A percentile compares a stretch with the other conserved stretches of the same genome.
These are phyloP conservation scores for Fonsecaea nubica DNA, from an alignment of 2,329 filamentous ascomycete species.

Conservation along the genomic window DNA sequence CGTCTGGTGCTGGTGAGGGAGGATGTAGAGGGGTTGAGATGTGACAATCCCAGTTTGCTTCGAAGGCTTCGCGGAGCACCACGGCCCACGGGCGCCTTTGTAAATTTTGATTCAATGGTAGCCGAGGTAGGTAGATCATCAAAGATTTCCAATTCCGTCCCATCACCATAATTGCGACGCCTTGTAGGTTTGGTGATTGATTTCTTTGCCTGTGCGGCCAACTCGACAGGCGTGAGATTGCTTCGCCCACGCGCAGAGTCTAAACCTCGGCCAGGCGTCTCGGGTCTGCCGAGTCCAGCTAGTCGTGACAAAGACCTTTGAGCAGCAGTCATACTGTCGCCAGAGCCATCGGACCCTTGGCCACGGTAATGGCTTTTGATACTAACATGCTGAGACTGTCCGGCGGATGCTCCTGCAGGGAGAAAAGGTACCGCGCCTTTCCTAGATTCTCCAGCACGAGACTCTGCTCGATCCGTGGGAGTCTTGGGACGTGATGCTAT, in stretches of 20 bases:
- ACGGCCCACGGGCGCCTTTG: slow-evolving; percentile 76
- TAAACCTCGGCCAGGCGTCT: slow-evolving; percentile 54
- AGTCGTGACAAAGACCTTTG: slow-evolving; percentile 51
- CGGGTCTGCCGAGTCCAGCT: slow-evolving; percentile 52
- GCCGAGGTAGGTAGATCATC: slow-evolving; percentile 92
- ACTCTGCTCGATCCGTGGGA: slow-evolving; percentile 64
- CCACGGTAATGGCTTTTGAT: slow-evolving; percentile 77
- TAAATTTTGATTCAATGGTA: slow-evolving; percentile 78
- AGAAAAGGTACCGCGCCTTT: slow-evolving; percentile 76
- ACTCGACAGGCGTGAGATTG: slow-evolving; percentile 58
- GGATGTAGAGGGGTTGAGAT: slow-evolving; percentile 41
- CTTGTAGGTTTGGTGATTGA: slow-evolving; percentile 75
- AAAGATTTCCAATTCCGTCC: slow-evolving; percentile 88
- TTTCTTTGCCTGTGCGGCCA: slow-evolving; percentile 66
- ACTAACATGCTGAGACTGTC: slow-evolving; percentile 78
- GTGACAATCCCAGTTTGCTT: slow-evolving; percentile 56
- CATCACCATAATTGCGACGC: slow-evolving; percentile 82
- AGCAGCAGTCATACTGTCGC: slow-evolving; percentile 54
- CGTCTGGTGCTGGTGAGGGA: slow-evolving; percentile 40
- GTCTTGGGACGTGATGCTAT: slow-evolving; percentile 67
- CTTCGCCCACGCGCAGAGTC: slow-evolving; percentile 50
- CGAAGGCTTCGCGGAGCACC: slow-evolving; percentile 70
- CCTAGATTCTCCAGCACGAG: slow-evolving; percentile 52
- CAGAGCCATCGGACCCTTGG: slow-evolving; percentile 77
- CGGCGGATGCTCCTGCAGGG: slow-evolving; percentile 74